Evolutionary conservation across 148 eudicot species (phyloP).

Genomic region (Beta vulgaris): DNA sequence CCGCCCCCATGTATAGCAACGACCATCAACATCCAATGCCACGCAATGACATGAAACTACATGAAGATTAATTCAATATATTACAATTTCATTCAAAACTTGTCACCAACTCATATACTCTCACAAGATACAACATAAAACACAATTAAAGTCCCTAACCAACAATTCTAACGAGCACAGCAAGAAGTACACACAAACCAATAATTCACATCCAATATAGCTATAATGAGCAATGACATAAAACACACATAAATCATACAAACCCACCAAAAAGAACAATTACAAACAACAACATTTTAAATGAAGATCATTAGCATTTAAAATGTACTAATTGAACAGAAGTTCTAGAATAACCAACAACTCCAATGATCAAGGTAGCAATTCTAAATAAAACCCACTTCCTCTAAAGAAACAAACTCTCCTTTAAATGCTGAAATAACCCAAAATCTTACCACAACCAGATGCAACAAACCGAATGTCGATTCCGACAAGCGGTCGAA

Average conservation of each 20-base stretch:
- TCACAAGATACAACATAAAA: background rate
- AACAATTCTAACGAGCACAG: background rate
- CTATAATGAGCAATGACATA: background rate
- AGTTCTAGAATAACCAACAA: background rate
- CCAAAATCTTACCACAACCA: constrained; percentile 62
- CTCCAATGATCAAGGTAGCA: background rate
- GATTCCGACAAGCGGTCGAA: constrained; percentile 83
- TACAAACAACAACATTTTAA: background rate
- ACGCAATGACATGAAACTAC: constrained; percentile 95
- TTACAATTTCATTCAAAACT: background rate
- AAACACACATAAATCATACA: background rate
- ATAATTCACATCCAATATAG: background rate
- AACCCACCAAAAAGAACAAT: background rate
- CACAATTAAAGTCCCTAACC: background rate
- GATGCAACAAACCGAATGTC: constrained; percentile 75
- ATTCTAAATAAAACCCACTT: background rate
- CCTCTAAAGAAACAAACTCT: background rate
- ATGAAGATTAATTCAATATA: constrained; percentile 25
- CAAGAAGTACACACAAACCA: background rate
- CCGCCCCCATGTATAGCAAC: constrained; percentile 98
- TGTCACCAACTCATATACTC: background rate
- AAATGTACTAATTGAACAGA: no score
- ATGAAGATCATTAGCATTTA: no score
- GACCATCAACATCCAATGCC: constrained; percentile 92
- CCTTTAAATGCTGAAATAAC: background rate